Conservation (phyloP, 2,329 filamentous ascomycete species). For the Pyrenophora graminea region DNA sequence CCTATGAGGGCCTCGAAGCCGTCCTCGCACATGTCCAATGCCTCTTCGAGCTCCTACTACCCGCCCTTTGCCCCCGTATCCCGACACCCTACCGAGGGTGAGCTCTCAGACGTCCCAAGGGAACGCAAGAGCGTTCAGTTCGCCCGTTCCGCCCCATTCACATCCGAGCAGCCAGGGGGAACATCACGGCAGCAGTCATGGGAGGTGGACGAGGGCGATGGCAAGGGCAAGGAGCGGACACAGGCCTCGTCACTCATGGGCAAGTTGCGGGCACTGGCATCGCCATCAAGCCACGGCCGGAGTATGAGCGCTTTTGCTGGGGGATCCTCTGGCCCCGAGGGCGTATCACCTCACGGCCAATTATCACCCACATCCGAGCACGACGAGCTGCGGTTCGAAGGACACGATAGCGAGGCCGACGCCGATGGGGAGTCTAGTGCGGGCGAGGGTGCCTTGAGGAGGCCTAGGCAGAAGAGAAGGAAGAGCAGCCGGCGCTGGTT, state of each 20-base stretch:
- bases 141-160: constrained; percentile 52
- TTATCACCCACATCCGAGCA: constrained; percentile 56
- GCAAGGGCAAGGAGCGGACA: constrained; percentile 55
- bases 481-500: constrained; percentile 66
- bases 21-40: constrained; percentile 30
- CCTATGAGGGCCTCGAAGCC: constrained; percentile 22
- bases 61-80: constrained; percentile 41
- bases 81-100: constrained; percentile 39
- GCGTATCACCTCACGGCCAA: constrained; percentile 41
- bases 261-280: constrained; percentile 75
- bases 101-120: constrained; percentile 36
- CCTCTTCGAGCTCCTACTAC: constrained; percentile 29
- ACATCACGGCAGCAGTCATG: constrained; percentile 68
- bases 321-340: constrained; percentile 47
- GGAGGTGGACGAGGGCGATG: constrained; percentile 67
- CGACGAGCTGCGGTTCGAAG: constrained; percentile 57
- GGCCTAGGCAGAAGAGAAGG: constrained; percentile 58
- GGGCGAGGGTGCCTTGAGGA: constrained; percentile 62
- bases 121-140: constrained; percentile 77
- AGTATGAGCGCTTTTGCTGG: constrained; percentile 54
- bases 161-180: constrained; percentile 49
- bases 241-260: constrained; percentile 71
- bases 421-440: constrained; percentile 86
- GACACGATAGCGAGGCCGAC: constrained; percentile 69
- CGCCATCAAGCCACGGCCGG: constrained; percentile 56